Percentiles rank a stretch among this genome's conserved stretches.
Conservation (phyloP, 1,139 yeast species). For the Suhomyces anneliseae region DNA sequence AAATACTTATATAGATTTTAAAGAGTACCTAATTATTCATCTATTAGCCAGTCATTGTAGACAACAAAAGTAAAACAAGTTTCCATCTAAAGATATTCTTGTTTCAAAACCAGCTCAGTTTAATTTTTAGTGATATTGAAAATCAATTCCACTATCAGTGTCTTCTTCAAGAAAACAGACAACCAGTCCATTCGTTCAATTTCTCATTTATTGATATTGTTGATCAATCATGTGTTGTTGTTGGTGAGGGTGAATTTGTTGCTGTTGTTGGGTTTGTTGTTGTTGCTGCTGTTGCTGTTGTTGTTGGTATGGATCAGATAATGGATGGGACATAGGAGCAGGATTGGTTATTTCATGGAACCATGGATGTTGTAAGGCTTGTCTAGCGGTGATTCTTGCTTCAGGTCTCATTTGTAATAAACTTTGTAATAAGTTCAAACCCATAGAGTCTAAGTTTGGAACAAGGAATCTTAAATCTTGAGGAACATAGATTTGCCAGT, state of each 20-base stretch:
- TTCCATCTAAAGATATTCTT: no score
- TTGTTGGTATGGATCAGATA: conserved; percentile 42
- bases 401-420: conserved; percentile 92
- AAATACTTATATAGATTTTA: background rate
- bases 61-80: no score
- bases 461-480: conserved; percentile 79
- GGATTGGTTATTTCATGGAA: conserved; percentile 72
- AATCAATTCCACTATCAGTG: background rate
- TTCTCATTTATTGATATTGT: conserved; percentile 6
- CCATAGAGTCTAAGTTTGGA: conserved; percentile 76
- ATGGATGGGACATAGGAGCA: conserved; percentile 34
- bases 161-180: no score
- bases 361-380: conserved; percentile 95
- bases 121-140: background rate
- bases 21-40: no score
- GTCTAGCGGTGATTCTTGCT: conserved; percentile 84
- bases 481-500: conserved; percentile 76
- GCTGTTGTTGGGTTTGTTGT: conserved; percentile 9
- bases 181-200: no score
- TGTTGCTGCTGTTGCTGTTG: conserved; percentile 28
- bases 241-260: conserved; percentile 11
- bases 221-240: conserved; percentile 13
- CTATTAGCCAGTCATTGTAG: no score
- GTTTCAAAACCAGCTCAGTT: no score
- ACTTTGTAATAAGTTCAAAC: conserved; percentile 73